Evolutionary conservation across 2,329 filamentous ascomycete genomes (phyloP).

Genomic region (Ramularia collo-cygni): DNA sequence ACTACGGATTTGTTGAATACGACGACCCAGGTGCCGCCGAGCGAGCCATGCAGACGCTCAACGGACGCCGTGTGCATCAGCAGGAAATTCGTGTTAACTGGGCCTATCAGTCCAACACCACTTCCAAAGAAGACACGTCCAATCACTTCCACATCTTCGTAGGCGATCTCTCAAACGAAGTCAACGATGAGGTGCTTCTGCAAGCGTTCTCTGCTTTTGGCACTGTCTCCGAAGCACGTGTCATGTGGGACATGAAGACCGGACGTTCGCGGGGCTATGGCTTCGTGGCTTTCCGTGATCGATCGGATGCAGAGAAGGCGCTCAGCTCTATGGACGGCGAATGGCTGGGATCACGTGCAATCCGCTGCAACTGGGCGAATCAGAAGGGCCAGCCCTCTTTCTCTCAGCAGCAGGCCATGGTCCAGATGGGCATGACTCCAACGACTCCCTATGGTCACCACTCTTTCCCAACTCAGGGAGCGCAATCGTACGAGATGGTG

Average conservation of each 20-base stretch:
- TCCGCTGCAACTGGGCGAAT: slow-evolving; percentile 99
- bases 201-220: slow-evolving; percentile 97
- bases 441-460: slow-evolving; percentile 96
- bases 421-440: slow-evolving; percentile 94
- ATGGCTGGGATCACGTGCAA: slow-evolving; percentile 95
- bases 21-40: slow-evolving; percentile 95
- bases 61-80: slow-evolving; percentile 90
- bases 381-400: slow-evolving; percentile 99
- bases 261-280: slow-evolving; percentile 95
- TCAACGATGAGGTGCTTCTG: slow-evolving; percentile 89
- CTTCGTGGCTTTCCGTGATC: slow-evolving; percentile 95
- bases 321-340: slow-evolving; percentile 97
- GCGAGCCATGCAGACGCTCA: slow-evolving; percentile 93
- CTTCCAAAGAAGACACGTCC: slow-evolving; percentile 93
- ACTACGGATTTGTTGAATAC: slow-evolving; percentile 98
- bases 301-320: slow-evolving; percentile 88
- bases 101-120: slow-evolving; percentile 95
- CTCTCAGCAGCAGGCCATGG: slow-evolving; percentile 94
- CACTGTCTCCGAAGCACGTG: slow-evolving; percentile 90
- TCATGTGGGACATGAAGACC: slow-evolving; percentile 99
- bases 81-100: slow-evolving; percentile 99
- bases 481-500: slow-evolving; percentile 97
- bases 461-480: slow-evolving; percentile 83
- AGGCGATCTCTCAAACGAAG: slow-evolving; percentile 94
- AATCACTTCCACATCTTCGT: slow-evolving; percentile 99